Evolutionary conservation across 257 asterid species (phyloP).

Genomic region (Nemophila menziesii): DNA sequence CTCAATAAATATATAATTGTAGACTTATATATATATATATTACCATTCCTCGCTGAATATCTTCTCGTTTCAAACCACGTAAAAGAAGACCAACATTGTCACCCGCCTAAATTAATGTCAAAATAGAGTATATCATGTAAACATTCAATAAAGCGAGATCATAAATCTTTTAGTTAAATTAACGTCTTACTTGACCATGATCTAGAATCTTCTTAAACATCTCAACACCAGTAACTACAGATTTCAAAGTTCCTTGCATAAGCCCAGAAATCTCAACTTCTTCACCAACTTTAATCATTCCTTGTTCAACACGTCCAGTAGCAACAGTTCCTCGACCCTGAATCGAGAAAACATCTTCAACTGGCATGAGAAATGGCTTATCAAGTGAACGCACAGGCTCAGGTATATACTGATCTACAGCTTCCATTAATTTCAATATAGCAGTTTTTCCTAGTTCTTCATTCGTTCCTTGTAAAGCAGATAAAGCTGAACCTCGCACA

Average conservation of each 20-base stretch:
- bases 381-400: conserved; percentile 90
- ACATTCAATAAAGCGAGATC: not conserved
- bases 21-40: not conserved
- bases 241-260: conserved; percentile 38
- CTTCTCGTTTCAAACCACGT: conserved; percentile 95
- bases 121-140: not conserved
- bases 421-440: conserved; percentile 84
- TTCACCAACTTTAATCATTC: conserved; percentile 85
- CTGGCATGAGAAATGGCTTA: conserved; percentile 94
- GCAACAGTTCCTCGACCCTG: conserved; percentile 99
- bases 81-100: conserved; percentile 96
- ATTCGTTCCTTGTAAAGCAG: conserved; percentile 90
- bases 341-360: conserved; percentile 97
- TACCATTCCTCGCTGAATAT: conserved; percentile 83
- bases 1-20: not conserved
- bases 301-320: conserved; percentile 98
- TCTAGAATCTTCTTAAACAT: conserved; percentile 97
- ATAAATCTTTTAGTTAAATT: not conserved
- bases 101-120: conserved; percentile 61
- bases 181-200: conserved; percentile 60
- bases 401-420: conserved; percentile 91
- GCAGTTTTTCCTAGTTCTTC: conserved; percentile 84
- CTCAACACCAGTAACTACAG: conserved; percentile 94
- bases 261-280: conserved; percentile 92
- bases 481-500: conserved; percentile 89